A percentile compares a stretch with the other conserved stretches of the same genome.
These are phyloP conservation scores for Metschnikowia bowlesiae DNA, from an alignment of 805 yeast species.

Conservation along the genomic window DNA sequence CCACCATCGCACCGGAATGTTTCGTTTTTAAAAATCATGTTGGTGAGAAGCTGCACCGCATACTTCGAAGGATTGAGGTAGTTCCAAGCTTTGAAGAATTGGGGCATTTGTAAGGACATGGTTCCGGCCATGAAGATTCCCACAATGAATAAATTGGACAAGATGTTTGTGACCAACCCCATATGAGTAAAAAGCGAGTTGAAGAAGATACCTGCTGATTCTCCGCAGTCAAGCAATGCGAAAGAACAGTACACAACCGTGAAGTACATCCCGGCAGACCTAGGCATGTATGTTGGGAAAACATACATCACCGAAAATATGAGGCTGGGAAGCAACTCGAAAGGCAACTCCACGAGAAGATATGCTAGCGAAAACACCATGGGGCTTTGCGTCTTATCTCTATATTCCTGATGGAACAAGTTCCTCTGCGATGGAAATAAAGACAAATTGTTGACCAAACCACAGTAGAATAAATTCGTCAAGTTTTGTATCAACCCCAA, in stretches of 20 bases:
- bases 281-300: constrained; percentile 68
- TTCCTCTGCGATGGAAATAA: constrained; percentile 71
- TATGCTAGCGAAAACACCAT: constrained; percentile 60
- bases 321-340: constrained; percentile 56
- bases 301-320: constrained; percentile 60
- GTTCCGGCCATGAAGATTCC: constrained; percentile 85
- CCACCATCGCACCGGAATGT: constrained; percentile 47
- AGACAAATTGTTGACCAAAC: constrained; percentile 73
- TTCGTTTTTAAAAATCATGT: constrained; percentile 52
- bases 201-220: constrained; percentile 76
- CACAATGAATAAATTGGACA: constrained; percentile 60
- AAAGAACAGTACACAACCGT: constrained; percentile 52
- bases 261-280: constrained; percentile 64
- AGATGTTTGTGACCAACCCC: constrained; percentile 75
- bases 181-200: constrained; percentile 69
- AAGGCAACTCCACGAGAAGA: constrained; percentile 60
- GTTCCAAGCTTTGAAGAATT: constrained; percentile 63
- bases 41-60: constrained; percentile 57
- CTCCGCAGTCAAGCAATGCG: constrained; percentile 68
- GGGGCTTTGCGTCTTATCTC: constrained; percentile 66
- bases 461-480: constrained; percentile 68
- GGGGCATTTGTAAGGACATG: constrained; percentile 72
- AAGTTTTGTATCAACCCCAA: constrained; percentile 75
- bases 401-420: constrained; percentile 73
- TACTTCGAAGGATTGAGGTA: constrained; percentile 77